Conservation (phyloP, 108 stramenopile genomes). For the Fragilariopsis cylindrus region DNA sequence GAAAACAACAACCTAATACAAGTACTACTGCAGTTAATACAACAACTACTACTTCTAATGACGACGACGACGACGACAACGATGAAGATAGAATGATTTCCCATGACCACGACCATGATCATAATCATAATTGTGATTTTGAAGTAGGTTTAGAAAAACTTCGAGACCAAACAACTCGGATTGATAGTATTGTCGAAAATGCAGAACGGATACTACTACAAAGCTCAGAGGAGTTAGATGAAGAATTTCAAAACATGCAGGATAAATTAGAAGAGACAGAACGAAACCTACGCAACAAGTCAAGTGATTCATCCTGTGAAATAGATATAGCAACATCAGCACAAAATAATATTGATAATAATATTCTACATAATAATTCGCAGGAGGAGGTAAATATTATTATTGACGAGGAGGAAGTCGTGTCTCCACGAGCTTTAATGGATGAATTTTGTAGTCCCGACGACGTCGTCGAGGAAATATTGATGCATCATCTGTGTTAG, state of each 20-base stretch:
- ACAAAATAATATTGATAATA: no score
- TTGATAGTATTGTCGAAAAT: background rate
- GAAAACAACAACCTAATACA: slow-evolving; percentile 1
- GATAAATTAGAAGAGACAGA: background rate
- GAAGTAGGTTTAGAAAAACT: background rate
- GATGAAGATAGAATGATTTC: background rate
- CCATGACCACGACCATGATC: background rate
- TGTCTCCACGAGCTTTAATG: background rate
- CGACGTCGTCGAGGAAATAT: background rate
- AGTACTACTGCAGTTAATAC: no score
- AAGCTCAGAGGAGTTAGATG: background rate
- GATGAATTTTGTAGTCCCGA: background rate
- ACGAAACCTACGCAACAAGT: background rate
- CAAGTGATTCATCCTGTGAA: background rate
- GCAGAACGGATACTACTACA: background rate
- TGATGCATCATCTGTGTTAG: background rate
- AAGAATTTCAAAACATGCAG: background rate
- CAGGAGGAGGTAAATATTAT: no score
- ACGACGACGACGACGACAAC: background rate
- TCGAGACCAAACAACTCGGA: background rate
- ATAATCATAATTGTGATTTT: background rate
- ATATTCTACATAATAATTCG: no score
- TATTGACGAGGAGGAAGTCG: background rate
- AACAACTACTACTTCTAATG: background rate
- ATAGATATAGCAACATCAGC: background rate